Evolutionary conservation across 805 yeast genomes (phyloP).

Genomic region (Ogataea ramenticola): DNA sequence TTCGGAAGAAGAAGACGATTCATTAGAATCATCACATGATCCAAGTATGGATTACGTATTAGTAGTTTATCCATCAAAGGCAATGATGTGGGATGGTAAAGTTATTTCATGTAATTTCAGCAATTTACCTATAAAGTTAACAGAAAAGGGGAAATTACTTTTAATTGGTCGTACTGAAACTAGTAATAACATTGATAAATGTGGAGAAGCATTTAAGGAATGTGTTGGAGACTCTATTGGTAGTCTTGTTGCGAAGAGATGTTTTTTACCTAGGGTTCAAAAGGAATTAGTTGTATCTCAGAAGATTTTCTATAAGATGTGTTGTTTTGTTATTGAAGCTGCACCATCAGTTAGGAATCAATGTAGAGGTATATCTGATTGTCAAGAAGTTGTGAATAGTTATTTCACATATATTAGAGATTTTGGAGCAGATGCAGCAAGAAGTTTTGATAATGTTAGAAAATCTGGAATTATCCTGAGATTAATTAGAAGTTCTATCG

Average conservation of each 20-base stretch:
- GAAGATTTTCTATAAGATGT: slow-evolving; percentile 58
- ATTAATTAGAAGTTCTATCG: slow-evolving; percentile 69
- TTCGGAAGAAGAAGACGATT: slow-evolving; percentile 5
- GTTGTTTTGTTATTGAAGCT: slow-evolving; percentile 57
- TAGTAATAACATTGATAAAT: slow-evolving; percentile 42
- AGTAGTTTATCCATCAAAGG: slow-evolving; percentile 72
- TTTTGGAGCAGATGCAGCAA: slow-evolving; percentile 64
- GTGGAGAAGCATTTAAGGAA: slow-evolving; percentile 50
- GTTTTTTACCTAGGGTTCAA: slow-evolving; percentile 69
- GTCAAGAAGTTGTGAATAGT: slow-evolving; percentile 71
- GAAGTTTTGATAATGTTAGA: slow-evolving; percentile 54
- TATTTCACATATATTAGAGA: slow-evolving; percentile 76
- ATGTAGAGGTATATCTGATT: slow-evolving; percentile 50
- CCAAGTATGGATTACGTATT: slow-evolving; percentile 45
- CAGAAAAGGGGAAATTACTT: slow-evolving; percentile 62
- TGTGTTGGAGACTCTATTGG: slow-evolving; percentile 48
- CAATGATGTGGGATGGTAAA: slow-evolving; percentile 87
- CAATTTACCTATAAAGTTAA: slow-evolving; percentile 41
- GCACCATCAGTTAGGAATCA: slow-evolving; percentile 45
- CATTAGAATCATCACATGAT: slow-evolving; percentile 2
- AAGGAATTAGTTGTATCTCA: slow-evolving; percentile 62
- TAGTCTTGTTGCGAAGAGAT: slow-evolving; percentile 50
- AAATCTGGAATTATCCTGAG: slow-evolving; percentile 64
- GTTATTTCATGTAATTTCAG: slow-evolving; percentile 49
- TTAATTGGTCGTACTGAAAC: slow-evolving; percentile 68